Percentiles rank a stretch among this genome's conserved stretches.
phyloP scores from a whole-genome alignment of 768 basidiomycete species.

The Rubroboletus pulcherrimus region DNA sequence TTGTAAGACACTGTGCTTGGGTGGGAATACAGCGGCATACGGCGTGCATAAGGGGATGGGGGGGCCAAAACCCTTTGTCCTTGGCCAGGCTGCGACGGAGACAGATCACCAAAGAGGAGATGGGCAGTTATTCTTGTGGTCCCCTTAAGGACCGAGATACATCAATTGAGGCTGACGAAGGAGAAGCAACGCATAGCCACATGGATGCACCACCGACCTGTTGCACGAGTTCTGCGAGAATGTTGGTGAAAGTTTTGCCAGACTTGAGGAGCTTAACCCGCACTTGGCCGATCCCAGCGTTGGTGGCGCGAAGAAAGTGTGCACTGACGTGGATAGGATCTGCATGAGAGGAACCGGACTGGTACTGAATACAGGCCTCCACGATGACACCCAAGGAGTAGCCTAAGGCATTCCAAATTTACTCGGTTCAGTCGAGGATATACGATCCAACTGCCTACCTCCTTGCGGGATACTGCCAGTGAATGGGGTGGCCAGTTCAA shows the following conservation, averaged over 20 bases:
- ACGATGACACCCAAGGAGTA: slow-evolving; percentile 55
- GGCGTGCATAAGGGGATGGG: slow-evolving; percentile 56
- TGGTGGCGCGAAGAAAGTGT: slow-evolving; percentile 51
- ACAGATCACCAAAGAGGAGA: slow-evolving; percentile 52
- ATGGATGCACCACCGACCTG: slow-evolving; percentile 34
- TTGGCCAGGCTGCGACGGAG: slow-evolving; percentile 24
- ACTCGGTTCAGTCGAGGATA: not conserved
- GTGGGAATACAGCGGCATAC: slow-evolving; percentile 53
- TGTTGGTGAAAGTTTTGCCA: slow-evolving; percentile 52
- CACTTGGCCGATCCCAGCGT: slow-evolving; percentile 42
- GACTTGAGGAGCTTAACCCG: slow-evolving; percentile 44
- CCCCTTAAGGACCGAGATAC: slow-evolving; percentile 31
- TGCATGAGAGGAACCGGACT: slow-evolving; percentile 42
- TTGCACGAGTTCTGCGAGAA: slow-evolving; percentile 59
- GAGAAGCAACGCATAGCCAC: not conserved
- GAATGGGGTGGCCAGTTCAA: not conserved
- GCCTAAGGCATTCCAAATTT: slow-evolving; percentile 34
- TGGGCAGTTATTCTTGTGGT: slow-evolving; percentile 48
- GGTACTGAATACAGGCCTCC: slow-evolving; percentile 51
- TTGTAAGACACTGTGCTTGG: slow-evolving; percentile 39
- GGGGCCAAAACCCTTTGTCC: slow-evolving; percentile 35
- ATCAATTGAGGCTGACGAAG: not conserved
- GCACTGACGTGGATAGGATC: slow-evolving; percentile 61
- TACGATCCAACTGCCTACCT: slow-evolving; percentile 31
- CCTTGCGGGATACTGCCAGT: slow-evolving; percentile 48